Conservation (phyloP, 2,329 filamentous ascomycete genomes). For the Rhytidhysteron rufulum region DNA sequence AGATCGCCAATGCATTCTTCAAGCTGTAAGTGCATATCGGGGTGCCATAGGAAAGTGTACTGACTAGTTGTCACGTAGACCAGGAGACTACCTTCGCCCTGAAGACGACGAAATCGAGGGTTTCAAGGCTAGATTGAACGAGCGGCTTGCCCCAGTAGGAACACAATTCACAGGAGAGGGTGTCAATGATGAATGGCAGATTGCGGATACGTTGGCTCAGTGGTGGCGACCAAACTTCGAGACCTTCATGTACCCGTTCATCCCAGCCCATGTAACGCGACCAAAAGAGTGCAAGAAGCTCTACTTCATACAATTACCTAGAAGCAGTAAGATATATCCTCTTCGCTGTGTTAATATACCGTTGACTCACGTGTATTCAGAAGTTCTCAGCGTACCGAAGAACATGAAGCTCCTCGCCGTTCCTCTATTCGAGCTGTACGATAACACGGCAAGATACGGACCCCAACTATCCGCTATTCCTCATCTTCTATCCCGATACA, state of each 20-base stretch:
- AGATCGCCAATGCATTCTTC: conserved; percentile 99
- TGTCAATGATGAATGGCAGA: conserved; percentile 89
- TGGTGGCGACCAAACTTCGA: conserved; percentile 99
- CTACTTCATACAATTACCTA: conserved; percentile 91
- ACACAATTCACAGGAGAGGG: conserved; percentile 76
- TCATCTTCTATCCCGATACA: conserved; percentile 89
- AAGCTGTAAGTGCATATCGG: too few relatives aligned
- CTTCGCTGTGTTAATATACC: background rate
- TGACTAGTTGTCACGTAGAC: conserved; percentile 54
- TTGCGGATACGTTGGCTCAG: conserved; percentile 91
- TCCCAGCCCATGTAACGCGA: conserved; percentile 90
- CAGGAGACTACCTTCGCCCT: conserved; percentile 86
- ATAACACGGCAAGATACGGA: conserved; percentile 91
- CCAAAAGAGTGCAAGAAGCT: conserved; percentile 99
- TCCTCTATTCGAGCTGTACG: conserved; percentile 95
- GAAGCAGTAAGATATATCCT: conserved; percentile 66
- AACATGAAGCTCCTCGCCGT: conserved; percentile 99
- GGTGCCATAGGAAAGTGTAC: too few relatives aligned
- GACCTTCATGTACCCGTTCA: conserved; percentile 99
- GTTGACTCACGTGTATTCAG: conserved; percentile 44
- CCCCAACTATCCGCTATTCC: conserved; percentile 95
- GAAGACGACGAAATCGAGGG: conserved; percentile 89
- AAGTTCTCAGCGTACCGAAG: conserved; percentile 93
- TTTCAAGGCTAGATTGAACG: conserved; percentile 92
- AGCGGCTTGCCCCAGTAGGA: conserved; percentile 88